phyloP scores from a whole-genome alignment of 148 eudicot species.

The Nepenthes gracilis region DNA sequence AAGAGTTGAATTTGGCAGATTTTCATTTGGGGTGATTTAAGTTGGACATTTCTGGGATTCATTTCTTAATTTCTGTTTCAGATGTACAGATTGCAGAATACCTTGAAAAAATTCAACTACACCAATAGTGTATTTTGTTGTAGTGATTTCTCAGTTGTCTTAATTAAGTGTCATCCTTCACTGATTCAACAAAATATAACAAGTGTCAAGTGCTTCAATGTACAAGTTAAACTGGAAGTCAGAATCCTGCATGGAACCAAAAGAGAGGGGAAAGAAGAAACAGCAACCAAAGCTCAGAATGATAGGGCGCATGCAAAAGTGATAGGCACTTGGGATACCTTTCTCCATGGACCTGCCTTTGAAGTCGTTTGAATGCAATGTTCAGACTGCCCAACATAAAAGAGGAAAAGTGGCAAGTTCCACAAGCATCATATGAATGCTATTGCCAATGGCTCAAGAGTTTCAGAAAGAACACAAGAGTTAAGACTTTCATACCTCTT shows the following conservation, averaged over 20 bases:
- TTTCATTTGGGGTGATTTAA: too few relatives aligned
- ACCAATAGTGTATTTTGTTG: too few relatives aligned
- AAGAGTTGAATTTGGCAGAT: too few relatives aligned
- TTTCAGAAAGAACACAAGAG: neutral
- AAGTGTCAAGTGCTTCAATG: too few relatives aligned
- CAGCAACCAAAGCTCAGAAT: neutral
- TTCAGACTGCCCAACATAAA: neutral
- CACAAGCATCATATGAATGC: neutral
- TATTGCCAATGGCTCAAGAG: neutral
- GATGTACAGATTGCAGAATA: too few relatives aligned
- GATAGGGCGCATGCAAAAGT: neutral
- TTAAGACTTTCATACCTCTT: neutral
- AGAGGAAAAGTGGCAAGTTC: neutral
- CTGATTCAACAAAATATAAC: too few relatives aligned
- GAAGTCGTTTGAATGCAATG: slow-evolving; percentile 25
- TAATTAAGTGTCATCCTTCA: too few relatives aligned
- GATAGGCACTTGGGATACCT: slow-evolving; percentile 28
- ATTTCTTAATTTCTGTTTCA: too few relatives aligned
- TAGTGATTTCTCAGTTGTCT: too few relatives aligned
- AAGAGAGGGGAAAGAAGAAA: neutral
- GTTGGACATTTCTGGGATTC: too few relatives aligned
- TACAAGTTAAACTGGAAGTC: too few relatives aligned
- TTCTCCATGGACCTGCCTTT: slow-evolving; percentile 91
- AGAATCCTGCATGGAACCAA: neutral
- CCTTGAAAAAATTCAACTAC: too few relatives aligned